Base-by-base conservation (phyloP, 2,329 filamentous ascomycete species). In the Trichoderma asperellum region DNA sequence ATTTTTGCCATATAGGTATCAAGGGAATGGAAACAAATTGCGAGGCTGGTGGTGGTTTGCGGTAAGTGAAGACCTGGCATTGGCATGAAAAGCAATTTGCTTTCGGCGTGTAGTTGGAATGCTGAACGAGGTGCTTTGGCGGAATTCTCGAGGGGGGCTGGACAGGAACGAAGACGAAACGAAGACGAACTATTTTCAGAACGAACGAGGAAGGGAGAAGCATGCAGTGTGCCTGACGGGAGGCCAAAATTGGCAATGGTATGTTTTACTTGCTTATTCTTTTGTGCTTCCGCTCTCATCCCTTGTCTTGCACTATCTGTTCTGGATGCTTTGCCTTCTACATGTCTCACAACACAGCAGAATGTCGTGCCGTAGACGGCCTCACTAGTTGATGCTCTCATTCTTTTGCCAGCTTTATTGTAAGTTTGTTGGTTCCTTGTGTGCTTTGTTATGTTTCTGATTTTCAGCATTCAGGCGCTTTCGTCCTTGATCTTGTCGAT, bases 61-160 rank as follows among this genome's bases (percentile, higher is more conserved):
- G 34, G 65, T 18, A 11, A 11, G 24, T 32, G 40, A 29, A n/a
- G 11, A 16, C 12, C 5, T 5, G 10, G 27, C 21, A 55, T 47
- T 62, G 66, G 66, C 27, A 68, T 60, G 66, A 55, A 29, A 12
- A 24, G 32, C 21, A 68, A 68, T 62, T 68, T 68, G 66, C 66
- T 62, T 52, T 35, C 55, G 65, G 57, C 37, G 32, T 16, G 58
- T 2, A 5, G 21, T n/a, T 56, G 66, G 66, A 68, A 68, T 68
- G 66, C 16, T 16, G 1, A 24, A 1, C 4, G 2, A 18, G 8
- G n/a, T 56, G 49, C 34, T n/a, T 14, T 29, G 55, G 49, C 14
- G 35, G 11, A 21, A 59, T 59, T 59, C 61, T 43, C 21, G 49
- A 64, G 61, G 52, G 40, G 29, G 49, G 52, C 24, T 37, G 47